Evolutionary conservation across 2,329 filamentous ascomycete species (phyloP).

Genomic region (Stagonosporopsis rhizophila): DNA sequence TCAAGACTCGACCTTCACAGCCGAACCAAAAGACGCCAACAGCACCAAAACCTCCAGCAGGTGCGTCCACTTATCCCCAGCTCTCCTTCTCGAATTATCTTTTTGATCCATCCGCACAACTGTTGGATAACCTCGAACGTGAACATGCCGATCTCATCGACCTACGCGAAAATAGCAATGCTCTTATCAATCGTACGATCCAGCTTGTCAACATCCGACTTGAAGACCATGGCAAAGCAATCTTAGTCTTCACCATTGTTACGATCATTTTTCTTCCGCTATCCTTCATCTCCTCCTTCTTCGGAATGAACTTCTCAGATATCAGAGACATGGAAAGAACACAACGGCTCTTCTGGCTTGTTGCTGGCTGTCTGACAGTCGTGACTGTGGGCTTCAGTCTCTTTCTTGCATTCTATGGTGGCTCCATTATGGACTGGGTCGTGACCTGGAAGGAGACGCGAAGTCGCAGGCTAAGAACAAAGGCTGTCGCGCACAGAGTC

Average conservation of each 20-base stretch:
- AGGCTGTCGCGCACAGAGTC: slow-evolving; percentile 8
- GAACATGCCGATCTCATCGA: slow-evolving; percentile 52
- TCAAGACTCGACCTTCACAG: slow-evolving; percentile 13
- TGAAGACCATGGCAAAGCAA: slow-evolving; percentile 55
- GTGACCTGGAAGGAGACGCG: slow-evolving; percentile 46
- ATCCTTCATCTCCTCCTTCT: slow-evolving; percentile 54
- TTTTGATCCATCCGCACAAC: slow-evolving; percentile 48
- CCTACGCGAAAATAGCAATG: slow-evolving; percentile 53
- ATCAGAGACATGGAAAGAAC: slow-evolving; percentile 50
- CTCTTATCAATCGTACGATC: slow-evolving; percentile 53
- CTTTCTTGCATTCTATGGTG: slow-evolving; percentile 53
- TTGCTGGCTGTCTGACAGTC: slow-evolving; percentile 49
- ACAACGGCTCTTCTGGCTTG: slow-evolving; percentile 52
- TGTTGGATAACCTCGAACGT: slow-evolving; percentile 51
- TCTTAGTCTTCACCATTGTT: slow-evolving; percentile 54
- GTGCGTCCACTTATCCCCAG: slow-evolving; percentile 48
- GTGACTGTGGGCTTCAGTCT: slow-evolving; percentile 48
- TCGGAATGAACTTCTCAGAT: slow-evolving; percentile 54
- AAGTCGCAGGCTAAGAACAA: slow-evolving; percentile 21
- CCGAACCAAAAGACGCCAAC: slow-evolving; percentile 19
- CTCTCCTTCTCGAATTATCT: slow-evolving; percentile 45
- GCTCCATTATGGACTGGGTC: slow-evolving; percentile 46
- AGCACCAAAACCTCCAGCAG: slow-evolving; percentile 27
- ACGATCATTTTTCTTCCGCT: slow-evolving; percentile 55
- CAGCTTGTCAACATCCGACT: slow-evolving; percentile 56